These are phyloP conservation scores for Geotrichum cucujoidarum DNA, from an alignment of 1,139 yeast genomes.

Conservation along the genomic window DNA sequence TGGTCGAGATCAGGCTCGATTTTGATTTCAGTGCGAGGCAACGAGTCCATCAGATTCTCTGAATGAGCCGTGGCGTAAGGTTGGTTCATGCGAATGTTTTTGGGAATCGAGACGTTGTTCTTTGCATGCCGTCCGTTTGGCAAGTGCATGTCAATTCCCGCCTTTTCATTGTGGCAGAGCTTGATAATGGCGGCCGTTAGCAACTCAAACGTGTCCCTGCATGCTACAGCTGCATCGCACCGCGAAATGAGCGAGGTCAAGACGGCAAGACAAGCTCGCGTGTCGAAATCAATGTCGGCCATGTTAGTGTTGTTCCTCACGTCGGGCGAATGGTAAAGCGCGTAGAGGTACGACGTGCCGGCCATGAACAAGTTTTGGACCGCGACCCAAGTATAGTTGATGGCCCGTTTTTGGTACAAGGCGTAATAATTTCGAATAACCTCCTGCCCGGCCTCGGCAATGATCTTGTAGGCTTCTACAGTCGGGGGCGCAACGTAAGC, in stretches of 20 bases:
- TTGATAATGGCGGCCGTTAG: slow-evolving; percentile 67
- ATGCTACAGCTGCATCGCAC: slow-evolving; percentile 73
- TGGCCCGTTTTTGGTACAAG: slow-evolving; percentile 50
- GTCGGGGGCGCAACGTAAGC: slow-evolving; percentile 50
- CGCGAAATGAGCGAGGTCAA: slow-evolving; percentile 57
- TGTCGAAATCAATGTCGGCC: slow-evolving; percentile 51
- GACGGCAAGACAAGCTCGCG: slow-evolving; percentile 56
- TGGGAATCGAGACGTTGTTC: not conserved
- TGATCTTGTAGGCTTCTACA: slow-evolving; percentile 49
- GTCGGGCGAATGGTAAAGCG: slow-evolving; percentile 61
- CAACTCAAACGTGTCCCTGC: slow-evolving; percentile 67
- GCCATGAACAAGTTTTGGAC: slow-evolving; percentile 86
- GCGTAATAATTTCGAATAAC: slow-evolving; percentile 60
- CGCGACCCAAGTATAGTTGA: slow-evolving; percentile 91
- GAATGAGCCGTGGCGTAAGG: slow-evolving; percentile 4
- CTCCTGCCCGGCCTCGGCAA: slow-evolving; percentile 62
- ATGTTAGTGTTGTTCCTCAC: slow-evolving; percentile 46
- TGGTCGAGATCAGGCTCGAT: not conserved
- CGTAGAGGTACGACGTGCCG: slow-evolving; percentile 74
- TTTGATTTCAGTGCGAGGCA: slow-evolving; percentile 1
- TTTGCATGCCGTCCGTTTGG: slow-evolving; percentile 2
- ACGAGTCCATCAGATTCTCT: not conserved
- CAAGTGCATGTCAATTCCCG: slow-evolving; percentile 20
- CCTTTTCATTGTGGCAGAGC: slow-evolving; percentile 45
- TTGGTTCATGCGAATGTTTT: not conserved